Percentiles rank a stretch among this genome's conserved stretches.
Evolutionary conservation across 768 basidiomycete species (phyloP).

Genomic region (Hysterangium stoloniferum): DNA sequence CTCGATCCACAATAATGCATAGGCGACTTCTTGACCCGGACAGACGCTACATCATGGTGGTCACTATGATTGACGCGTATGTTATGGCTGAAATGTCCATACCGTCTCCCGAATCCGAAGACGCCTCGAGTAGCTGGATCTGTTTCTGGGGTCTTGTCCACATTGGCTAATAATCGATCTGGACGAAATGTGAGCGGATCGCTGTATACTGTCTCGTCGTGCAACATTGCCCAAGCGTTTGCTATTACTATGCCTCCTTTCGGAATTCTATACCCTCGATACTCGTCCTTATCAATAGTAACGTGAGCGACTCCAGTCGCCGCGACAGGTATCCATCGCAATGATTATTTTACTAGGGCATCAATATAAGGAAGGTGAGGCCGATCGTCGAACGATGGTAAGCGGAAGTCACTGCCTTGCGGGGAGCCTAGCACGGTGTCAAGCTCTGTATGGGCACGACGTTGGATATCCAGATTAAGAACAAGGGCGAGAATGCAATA

Average conservation of each 20-base stretch:
- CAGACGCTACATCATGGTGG: too few relatives aligned
- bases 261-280: conserved; percentile 14
- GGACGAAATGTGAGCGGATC: conserved; percentile 13
- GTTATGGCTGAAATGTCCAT: too few relatives aligned
- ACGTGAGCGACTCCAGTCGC: neutral
- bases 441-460: conserved; percentile 14
- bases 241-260: conserved; percentile 13
- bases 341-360: conserved; percentile 12
- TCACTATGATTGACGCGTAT: too few relatives aligned
- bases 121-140: too few relatives aligned
- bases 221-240: conserved; percentile 15
- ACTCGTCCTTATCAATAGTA: conserved; percentile 13
- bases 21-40: too few relatives aligned
- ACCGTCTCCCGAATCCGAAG: too few relatives aligned
- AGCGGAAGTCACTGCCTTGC: neutral
- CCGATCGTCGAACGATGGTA: conserved; percentile 12
- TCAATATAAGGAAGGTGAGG: conserved; percentile 12
- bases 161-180: conserved; percentile 13
- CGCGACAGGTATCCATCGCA: conserved; percentile 4
- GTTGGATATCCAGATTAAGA: conserved; percentile 15
- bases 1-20: too few relatives aligned
- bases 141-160: too few relatives aligned
- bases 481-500: conserved; percentile 16
- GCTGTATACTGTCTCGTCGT: conserved; percentile 7
- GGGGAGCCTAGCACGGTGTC: conserved; percentile 12